Evolutionary conservation across 164 flowering plant genomes (phyloP), one percentile per base, ranked within the genome.

Genomic region (Nymphaea thermarum): DNA sequence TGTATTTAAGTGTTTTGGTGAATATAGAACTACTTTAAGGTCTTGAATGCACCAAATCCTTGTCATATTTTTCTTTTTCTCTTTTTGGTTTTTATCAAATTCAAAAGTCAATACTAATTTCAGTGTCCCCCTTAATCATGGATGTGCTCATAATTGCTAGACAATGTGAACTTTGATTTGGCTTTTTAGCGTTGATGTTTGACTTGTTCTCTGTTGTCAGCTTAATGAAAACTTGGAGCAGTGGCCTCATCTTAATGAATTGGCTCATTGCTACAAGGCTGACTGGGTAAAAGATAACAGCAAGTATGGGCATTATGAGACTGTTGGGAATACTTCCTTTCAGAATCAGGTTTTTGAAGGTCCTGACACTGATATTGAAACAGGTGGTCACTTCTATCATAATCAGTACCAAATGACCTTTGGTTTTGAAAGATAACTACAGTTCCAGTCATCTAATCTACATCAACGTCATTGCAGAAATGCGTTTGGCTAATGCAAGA

Each of bases 301-400:
- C 79, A 94, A 94, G 85, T 91, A 94, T 80, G 99, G 99, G 59
- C 96, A 84, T 70, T 94, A 85, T 75, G 96, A 94, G 70, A 83
- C 86, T 77, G 71, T 83, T 45, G 70, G 79, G 64, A 81, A 86
- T 14, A 44, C 74, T 64, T 71, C 81, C 18, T 90, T 91, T 72
- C 85, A 82, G 63, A 91, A 75, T 81, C 99, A 94, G 70, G 85
- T 90, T 71, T 94, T 84, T 78, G 99, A 94, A 79, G 99, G 93
- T 43, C 96, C 96, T 70, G 98, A 94, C 70, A 94, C 99, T 25
- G 99, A 94, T 73, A 81, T 88, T 60, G 98, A 94, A 84, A 94
- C 96, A 70, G 99, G 99, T 87, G 68, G 67, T 68, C 65, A 44
- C 43, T 57, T 25, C 43, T 68, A 47, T 43, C 25, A 60, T 42